Conservation (phyloP, 495 filamentous ascomycete species). For the Tuber indicum region DNA sequence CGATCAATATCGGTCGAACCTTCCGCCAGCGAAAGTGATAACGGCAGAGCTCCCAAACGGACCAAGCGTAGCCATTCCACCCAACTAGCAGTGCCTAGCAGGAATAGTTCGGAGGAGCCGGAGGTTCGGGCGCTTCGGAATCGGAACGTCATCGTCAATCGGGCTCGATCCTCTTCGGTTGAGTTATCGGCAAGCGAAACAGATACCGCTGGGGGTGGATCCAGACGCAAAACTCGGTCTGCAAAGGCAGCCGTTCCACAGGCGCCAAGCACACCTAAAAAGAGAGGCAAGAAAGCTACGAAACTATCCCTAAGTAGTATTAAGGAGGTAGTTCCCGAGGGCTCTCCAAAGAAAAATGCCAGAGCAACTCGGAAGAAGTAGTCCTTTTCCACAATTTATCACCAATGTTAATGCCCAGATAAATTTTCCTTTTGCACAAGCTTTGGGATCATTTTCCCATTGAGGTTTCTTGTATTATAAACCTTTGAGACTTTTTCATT, state of each 20-base stretch:
- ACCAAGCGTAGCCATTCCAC: background rate
- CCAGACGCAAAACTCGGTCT: background rate
- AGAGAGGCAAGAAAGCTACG: constrained; percentile 15
- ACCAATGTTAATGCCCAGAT: background rate
- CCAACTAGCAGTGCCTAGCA: constrained; percentile 7
- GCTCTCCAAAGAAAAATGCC: constrained; percentile 16
- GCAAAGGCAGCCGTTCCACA: constrained; percentile 11
- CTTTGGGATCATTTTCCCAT: constrained; percentile 6
- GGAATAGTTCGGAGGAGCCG: constrained; percentile 18
- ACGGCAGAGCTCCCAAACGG: constrained; percentile 8
- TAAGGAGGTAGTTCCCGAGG: constrained; percentile 22
- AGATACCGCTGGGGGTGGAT: background rate
- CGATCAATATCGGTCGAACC: constrained; percentile 18
- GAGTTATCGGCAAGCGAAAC: background rate
- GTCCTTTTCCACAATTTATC: background rate
- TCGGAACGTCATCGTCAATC: constrained; percentile 10
- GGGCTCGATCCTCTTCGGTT: background rate
- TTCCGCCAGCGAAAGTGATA: constrained; percentile 30
- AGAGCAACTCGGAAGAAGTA: constrained; percentile 21
- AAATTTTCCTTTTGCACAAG: background rate
- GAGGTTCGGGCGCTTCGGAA: constrained; percentile 9
- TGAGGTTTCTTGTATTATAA: constrained; percentile 3
- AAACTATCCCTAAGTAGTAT: constrained; percentile 23
- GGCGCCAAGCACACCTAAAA: constrained; percentile 15
- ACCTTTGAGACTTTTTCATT: background rate